Evolutionary conservation across 306 rosid genomes (phyloP).

Genomic region (Cyamopsis tetragonoloba): DNA sequence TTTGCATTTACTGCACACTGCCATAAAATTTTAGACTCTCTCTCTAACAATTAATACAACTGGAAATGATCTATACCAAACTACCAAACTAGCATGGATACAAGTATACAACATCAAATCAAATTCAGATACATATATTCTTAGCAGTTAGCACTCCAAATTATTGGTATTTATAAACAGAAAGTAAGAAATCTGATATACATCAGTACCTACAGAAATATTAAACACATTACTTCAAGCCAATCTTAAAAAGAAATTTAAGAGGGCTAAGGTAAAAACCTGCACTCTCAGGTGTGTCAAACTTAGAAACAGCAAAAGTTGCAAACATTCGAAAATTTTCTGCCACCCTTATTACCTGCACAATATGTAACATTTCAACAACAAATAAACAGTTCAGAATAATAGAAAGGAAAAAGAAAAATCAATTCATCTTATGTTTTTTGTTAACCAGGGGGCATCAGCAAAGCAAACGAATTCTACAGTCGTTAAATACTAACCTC

Average conservation of each 20-base stretch:
- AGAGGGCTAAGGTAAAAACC: conserved; percentile 40
- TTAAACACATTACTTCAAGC: neutral
- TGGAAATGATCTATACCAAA: neutral
- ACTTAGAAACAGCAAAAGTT: conserved; percentile 61
- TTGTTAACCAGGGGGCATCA: neutral
- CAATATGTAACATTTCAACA: conserved; percentile 3
- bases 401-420: neutral
- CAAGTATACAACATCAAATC: neutral
- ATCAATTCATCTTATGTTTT: neutral
- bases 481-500: neutral
- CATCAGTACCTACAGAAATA: neutral
- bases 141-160: neutral
- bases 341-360: conserved; percentile 79
- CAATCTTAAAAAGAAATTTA: neutral
- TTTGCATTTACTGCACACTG: neutral
- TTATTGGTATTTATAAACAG: neutral
- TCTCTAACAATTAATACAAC: neutral
- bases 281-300: conserved; percentile 40
- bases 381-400: neutral
- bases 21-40: neutral
- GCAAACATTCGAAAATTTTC: conserved; percentile 77
- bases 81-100: neutral
- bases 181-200: neutral
- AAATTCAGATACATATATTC: neutral
- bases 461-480: neutral